Evolutionary conservation across 1,284 basidiomycete genomes (phyloP), one percentile per base, ranked within the genome.

Genomic region (Vanrija pseudolonga): DNA sequence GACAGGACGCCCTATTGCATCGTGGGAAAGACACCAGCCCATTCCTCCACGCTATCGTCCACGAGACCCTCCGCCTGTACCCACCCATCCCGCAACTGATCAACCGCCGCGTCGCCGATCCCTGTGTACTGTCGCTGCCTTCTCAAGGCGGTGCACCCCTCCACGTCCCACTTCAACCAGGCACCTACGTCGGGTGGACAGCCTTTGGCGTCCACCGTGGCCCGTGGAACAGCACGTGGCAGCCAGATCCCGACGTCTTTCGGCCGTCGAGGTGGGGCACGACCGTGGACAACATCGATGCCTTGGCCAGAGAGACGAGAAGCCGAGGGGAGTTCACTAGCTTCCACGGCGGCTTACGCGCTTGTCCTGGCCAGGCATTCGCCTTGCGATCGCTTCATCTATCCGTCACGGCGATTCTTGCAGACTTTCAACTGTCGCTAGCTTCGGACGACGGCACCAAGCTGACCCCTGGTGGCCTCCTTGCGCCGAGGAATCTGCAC

Each of bases 71-170:
- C 18, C 24, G 48, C 5, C 40, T 50, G 14, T 42, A 42, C 18
- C 48, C 48, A 15, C 48, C 48, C 18, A 50, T 50, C 26, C 41
- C 48, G 14, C 48, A 50, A 39, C 48, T 50, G 6, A 23, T 50
- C 48, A 50, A 50, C 40, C 39, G 48, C n/a, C 26, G 41, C 18
- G 26, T 50, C 17, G 39, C 48, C n/a, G 23, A 22, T n/a, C n/a
- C 40, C 11, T 22, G 39, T 4, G 40, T 50, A 7, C 40, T 50
- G 9, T 43, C 40, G 18, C 48, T 41, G 2, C 48, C 48, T 6
- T 28, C 36, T 1, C n/a, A 40, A 7, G 14, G n/a, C 9, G 19
- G 38, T 17, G 6, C 38, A 6, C 3, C 8, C 4, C 20, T 47
- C 7, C 32, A 47, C 37, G 46, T 47, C 12, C 46, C 46, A 19